These are phyloP conservation scores for Iberis pinnata DNA, from an alignment of 345 rosid genomes.

Conservation along the genomic window DNA sequence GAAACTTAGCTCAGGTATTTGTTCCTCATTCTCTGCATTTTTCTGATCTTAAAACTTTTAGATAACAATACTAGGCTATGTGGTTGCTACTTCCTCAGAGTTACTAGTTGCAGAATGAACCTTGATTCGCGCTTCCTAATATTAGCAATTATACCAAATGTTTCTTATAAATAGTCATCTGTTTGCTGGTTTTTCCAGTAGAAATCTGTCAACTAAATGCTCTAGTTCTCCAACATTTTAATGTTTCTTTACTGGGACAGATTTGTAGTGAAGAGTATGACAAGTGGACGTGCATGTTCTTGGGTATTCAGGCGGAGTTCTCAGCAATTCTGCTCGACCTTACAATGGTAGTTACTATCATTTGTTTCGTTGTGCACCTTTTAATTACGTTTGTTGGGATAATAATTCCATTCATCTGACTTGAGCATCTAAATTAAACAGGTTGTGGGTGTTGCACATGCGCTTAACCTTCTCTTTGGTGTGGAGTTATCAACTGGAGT, in stretches of 20 bases:
- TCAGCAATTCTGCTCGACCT: constrained; percentile 74
- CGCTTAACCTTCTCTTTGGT: constrained; percentile 78
- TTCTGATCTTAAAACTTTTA: neutral
- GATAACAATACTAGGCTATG: neutral
- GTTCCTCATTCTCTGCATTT: constrained; percentile 1
- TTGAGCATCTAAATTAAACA: constrained; percentile 32
- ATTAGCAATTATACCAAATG: neutral
- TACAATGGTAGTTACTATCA: constrained; percentile 51
- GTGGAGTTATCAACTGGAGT: constrained; percentile 74
- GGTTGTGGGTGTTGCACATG: constrained; percentile 93
- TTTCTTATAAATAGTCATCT: neutral
- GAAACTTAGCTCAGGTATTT: constrained; percentile 80
- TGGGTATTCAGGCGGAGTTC: constrained; percentile 81
- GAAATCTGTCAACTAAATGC: neutral
- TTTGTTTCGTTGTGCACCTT: neutral
- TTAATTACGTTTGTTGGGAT: neutral
- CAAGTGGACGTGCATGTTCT: constrained; percentile 57
- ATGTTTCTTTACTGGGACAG: constrained; percentile 35
- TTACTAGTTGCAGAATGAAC: neutral
- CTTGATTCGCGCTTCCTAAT: neutral
- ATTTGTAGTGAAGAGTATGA: constrained; percentile 87
- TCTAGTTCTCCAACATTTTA: neutral
- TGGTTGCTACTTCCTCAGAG: constrained; percentile 13
- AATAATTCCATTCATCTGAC: constrained; percentile 14
- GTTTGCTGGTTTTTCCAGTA: neutral